A percentile compares a stretch with the other conserved stretches of the same genome.
Conservation (phyloP, 257 asterid genomes). For the Gentiana straminea region DNA sequence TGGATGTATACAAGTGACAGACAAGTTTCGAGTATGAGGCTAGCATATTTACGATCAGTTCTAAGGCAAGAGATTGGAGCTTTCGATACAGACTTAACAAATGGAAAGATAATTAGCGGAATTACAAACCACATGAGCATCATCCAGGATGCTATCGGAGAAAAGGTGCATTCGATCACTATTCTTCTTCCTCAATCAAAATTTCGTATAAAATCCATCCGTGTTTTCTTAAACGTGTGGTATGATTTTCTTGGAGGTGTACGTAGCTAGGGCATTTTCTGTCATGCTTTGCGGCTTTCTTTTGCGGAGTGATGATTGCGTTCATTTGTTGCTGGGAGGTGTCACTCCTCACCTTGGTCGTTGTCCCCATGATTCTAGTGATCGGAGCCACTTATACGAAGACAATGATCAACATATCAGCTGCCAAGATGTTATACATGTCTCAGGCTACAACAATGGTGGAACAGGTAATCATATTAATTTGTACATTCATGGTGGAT, state of each 20-base stretch:
- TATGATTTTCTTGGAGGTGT: neutral
- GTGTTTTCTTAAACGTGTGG: too few species aligned
- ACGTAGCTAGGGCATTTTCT: slow-evolving; percentile 71
- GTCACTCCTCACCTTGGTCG: slow-evolving; percentile 58
- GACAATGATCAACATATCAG: slow-evolving; percentile 56
- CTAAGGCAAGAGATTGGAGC: slow-evolving; percentile 69
- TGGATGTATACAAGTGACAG: slow-evolving; percentile 86
- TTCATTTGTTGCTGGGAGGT: slow-evolving; percentile 75
- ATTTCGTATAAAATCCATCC: neutral
- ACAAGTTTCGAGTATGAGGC: slow-evolving; percentile 56
- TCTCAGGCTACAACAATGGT: slow-evolving; percentile 71
- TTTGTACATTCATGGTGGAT: neutral
- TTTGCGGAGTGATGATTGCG: slow-evolving; percentile 63
- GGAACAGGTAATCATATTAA: slow-evolving; percentile 42
- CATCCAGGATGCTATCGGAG: slow-evolving; percentile 81
- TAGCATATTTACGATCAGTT: slow-evolving; percentile 43
- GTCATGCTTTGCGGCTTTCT: slow-evolving; percentile 63
- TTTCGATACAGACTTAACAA: slow-evolving; percentile 63
- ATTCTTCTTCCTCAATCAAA: neutral
- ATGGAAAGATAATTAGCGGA: slow-evolving; percentile 56
- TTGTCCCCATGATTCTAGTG: slow-evolving; percentile 55
- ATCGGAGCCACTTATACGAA: slow-evolving; percentile 63
- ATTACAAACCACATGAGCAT: slow-evolving; percentile 57
- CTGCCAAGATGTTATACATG: slow-evolving; percentile 44
- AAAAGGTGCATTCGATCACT: slow-evolving; percentile 30